These are phyloP conservation scores for Suillus hirtellus DNA, from an alignment of 768 basidiomycete genomes.

Conservation along the genomic window DNA sequence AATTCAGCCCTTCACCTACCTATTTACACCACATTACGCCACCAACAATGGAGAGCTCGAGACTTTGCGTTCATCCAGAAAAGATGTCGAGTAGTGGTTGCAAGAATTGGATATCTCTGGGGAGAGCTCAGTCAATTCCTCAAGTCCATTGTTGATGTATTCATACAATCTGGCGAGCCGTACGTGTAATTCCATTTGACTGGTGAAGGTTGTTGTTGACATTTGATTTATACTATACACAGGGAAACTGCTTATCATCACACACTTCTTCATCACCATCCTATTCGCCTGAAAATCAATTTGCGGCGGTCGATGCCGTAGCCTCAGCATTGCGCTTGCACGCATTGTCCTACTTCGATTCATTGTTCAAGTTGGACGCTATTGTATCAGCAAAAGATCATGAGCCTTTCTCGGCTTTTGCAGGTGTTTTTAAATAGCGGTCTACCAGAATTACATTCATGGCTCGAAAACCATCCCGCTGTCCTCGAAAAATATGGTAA, in stretches of 20 bases:
- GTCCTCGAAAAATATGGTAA: constrained; percentile 59
- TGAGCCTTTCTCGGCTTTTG: constrained; percentile 69
- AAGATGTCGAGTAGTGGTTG: constrained; percentile 72
- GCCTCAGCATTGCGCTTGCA: constrained; percentile 67
- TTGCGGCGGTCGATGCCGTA: constrained; percentile 61
- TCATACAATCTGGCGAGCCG: constrained; percentile 54
- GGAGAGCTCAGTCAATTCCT: constrained; percentile 68
- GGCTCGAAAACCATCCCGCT: constrained; percentile 52
- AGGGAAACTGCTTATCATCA: constrained; percentile 68
- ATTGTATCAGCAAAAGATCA: constrained; percentile 67
- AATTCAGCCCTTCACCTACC: constrained; percentile 44
- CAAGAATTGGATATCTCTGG: constrained; percentile 66
- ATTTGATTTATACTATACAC: neutral
- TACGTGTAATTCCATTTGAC: constrained; percentile 28
- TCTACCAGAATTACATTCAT: constrained; percentile 59
- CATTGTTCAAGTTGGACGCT: constrained; percentile 74
- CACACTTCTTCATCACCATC: constrained; percentile 59
- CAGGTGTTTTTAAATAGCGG: constrained; percentile 71
- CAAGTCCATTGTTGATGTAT: constrained; percentile 60
- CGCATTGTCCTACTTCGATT: constrained; percentile 76
- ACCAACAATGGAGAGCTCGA: constrained; percentile 61
- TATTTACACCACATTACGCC: constrained; percentile 64
- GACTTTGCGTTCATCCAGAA: constrained; percentile 55
- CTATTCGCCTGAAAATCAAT: constrained; percentile 48
- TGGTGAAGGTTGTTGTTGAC: neutral